Conservation (phyloP, 2,329 filamentous ascomycete species). For the Stachybotrys echinatus region DNA sequence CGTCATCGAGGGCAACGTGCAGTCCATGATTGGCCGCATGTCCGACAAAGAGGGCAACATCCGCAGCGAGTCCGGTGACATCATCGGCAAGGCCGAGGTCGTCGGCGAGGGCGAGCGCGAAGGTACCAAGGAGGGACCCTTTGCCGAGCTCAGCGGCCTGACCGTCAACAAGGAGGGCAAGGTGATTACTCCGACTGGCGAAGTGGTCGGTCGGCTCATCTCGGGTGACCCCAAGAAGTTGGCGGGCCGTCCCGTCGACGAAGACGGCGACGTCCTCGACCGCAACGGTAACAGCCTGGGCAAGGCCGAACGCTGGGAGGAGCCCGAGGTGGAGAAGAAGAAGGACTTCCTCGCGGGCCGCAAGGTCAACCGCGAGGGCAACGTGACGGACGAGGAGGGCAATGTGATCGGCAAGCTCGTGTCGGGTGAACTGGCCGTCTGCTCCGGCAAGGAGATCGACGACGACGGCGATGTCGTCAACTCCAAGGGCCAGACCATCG, state of each 20-base stretch:
- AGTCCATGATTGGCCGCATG: conserved; percentile 61
- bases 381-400: conserved; percentile 53
- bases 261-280: conserved; percentile 78
- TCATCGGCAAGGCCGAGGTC: conserved; percentile 63
- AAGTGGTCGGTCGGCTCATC: conserved; percentile 66
- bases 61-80: conserved; percentile 66
- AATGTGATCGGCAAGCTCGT: conserved; percentile 63
- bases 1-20: conserved; percentile 61
- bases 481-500: conserved; percentile 59
- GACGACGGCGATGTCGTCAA: conserved; percentile 68
- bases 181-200: conserved; percentile 59
- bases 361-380: conserved; percentile 53
- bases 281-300: conserved; percentile 60
- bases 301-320: conserved; percentile 53
- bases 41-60: conserved; percentile 68
- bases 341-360: conserved; percentile 48
- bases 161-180: conserved; percentile 66
- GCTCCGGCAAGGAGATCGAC: conserved; percentile 65
- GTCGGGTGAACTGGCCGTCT: conserved; percentile 59
- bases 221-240: conserved; percentile 69
- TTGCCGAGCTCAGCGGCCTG: conserved; percentile 60
- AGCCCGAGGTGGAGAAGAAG: conserved; percentile 37
- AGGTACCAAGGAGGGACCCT: conserved; percentile 60
- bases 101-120: conserved; percentile 63
- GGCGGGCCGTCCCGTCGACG: conserved; percentile 69